Conservation (phyloP, 1,284 basidiomycete species). For the Rhizoctonia solani region DNA sequence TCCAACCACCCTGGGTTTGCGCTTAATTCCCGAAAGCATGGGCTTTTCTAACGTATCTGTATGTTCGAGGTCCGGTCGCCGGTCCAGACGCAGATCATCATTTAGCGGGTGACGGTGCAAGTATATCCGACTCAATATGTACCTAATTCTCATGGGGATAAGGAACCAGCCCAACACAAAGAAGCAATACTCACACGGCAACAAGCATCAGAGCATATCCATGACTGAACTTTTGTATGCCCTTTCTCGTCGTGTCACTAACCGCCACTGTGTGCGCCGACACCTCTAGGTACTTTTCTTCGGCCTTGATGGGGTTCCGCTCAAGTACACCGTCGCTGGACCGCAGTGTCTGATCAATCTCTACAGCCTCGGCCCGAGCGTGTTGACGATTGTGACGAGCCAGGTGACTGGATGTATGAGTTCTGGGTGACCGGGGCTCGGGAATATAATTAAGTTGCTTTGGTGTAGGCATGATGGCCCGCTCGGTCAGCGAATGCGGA, state of each 20-base stretch:
- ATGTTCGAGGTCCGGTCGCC: not conserved
- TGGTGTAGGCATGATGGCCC: not conserved
- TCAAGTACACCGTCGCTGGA: not conserved
- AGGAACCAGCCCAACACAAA: not conserved
- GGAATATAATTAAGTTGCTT: not conserved
- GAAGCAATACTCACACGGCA: constrained; percentile 11
- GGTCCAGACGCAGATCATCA: constrained; percentile 1
- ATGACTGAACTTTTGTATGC: constrained; percentile 21
- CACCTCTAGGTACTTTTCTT: not conserved
- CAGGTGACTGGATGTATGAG: not conserved
- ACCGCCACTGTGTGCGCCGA: constrained; percentile 19
- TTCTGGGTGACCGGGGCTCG: not conserved
- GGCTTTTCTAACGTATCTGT: not conserved
- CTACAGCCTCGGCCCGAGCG: not conserved
- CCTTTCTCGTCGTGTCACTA: constrained; percentile 17
- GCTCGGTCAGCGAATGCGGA: not conserved
- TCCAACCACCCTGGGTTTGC: constrained; percentile 15
- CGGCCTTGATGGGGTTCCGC: not conserved
- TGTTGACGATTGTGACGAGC: not conserved
- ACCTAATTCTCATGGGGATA: not conserved
- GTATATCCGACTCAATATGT: constrained; percentile 29
- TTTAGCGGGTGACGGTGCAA: constrained; percentile 27
- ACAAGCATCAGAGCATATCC: constrained; percentile 33
- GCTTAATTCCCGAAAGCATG: not conserved
- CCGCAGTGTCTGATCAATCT: not conserved